These are phyloP conservation scores for Solanum neorickii DNA, from an alignment of 257 asterid species.

Conservation along the genomic window DNA sequence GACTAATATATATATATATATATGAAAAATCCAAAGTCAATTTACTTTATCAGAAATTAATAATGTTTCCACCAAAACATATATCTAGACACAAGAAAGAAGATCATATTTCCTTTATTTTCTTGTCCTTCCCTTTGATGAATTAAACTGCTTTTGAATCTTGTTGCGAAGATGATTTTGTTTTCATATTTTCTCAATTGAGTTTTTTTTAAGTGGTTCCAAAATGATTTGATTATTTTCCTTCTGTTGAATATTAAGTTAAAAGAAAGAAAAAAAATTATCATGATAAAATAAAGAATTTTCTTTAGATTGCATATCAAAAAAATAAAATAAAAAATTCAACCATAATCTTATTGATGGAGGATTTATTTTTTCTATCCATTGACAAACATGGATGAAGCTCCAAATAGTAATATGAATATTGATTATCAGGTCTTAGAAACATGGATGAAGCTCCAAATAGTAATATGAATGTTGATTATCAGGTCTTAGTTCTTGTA, in stretches of 20 bases:
- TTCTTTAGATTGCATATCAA: background rate
- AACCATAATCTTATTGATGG: background rate
- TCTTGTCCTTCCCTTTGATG: background rate
- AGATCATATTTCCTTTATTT: background rate
- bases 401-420: background rate
- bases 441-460: background rate
- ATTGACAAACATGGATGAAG: background rate
- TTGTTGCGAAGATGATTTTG: background rate
- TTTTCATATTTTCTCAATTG: background rate
- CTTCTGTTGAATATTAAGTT: background rate
- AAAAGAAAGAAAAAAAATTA: background rate
- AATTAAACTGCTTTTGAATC: background rate
- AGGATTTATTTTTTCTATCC: background rate
- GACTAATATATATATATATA: too few relatives aligned
- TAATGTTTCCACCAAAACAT: background rate
- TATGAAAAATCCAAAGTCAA: too few relatives aligned
- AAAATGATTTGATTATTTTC: background rate
- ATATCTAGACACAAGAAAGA: background rate
- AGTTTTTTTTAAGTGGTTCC: background rate
- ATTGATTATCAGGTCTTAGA: background rate
- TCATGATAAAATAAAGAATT: background rate
- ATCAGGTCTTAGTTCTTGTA: too few relatives aligned
- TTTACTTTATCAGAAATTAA: too few relatives aligned
- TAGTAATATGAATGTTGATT: background rate
- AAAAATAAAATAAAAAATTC: too few relatives aligned